phyloP scores from a whole-genome alignment of 2,329 filamentous ascomycete genomes.

The Colletotrichum coccodes region DNA sequence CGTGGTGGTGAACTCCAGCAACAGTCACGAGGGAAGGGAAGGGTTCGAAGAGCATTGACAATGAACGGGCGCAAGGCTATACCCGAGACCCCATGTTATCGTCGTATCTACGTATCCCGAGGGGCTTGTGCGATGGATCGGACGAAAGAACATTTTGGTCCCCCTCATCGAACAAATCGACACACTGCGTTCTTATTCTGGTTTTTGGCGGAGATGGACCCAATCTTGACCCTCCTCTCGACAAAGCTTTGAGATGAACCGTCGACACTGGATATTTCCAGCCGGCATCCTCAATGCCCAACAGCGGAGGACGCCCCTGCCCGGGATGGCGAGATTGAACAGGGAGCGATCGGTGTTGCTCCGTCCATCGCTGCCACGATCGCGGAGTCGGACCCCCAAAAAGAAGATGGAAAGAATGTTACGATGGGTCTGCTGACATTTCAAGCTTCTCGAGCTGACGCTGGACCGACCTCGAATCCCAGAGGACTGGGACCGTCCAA shows the following conservation, averaged over 20 bases:
- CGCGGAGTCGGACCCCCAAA: slow-evolving; percentile 10
- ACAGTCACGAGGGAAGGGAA: neutral
- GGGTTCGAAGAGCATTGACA: neutral
- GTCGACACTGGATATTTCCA: neutral
- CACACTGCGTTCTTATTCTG: neutral
- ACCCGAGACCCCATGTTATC: neutral
- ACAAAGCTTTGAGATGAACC: neutral
- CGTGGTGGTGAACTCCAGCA: neutral
- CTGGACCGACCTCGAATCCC: neutral
- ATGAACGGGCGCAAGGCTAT: no score
- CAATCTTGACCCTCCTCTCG: no score
- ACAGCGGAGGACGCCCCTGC: neutral
- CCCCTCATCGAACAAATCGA: no score
- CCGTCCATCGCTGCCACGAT: neutral
- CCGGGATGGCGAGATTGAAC: neutral
- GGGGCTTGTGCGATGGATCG: neutral
- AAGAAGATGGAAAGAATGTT: slow-evolving; percentile 16
- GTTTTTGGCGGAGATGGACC: neutral
- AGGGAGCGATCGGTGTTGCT: slow-evolving; percentile 3
- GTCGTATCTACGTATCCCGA: neutral
- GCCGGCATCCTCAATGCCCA: neutral
- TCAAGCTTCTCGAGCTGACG: slow-evolving; percentile 21
- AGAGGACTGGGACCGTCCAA: slow-evolving; percentile 9
- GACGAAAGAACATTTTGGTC: no score
- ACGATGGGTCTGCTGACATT: slow-evolving; percentile 9